Evolutionary conservation across 2,329 filamentous ascomycete species (phyloP), one percentile per base, ranked within the genome.

Genomic region (Berkeleyomyces rouxiae): DNA sequence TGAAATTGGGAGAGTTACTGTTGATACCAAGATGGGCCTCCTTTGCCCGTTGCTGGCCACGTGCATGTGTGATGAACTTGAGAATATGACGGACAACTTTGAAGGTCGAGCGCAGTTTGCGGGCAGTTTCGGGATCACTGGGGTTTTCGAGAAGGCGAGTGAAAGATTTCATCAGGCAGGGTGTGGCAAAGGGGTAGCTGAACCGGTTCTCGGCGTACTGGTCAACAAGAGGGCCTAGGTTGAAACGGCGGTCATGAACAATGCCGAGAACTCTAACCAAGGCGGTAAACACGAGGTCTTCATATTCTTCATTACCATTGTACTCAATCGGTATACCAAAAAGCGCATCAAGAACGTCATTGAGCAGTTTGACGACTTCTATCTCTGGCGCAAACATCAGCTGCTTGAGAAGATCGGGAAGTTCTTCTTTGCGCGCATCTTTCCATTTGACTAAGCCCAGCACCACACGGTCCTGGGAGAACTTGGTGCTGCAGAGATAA

Each of bases 361-460:
- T 87, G 6, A 97, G 77, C 49, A 97, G 80, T 75, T 97, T 99
- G 66, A 99, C 93, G 42, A 99, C 88, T 73, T 99, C 95, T 63
- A 97, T 96, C 71, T 99, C 93, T 0, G 93, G 88, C 0, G 99
- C 91, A 67, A 97, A 97, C 23, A 91, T 85, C 58, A 97, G 82
- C 67, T 91, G 85, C 70, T 87, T 87, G 49, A 99, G 75, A 0
- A 95, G 76, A 33, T 83, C 79, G 0, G 88, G 78, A 1, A 97
- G 78, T 43, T 91, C 84, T 37, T 85, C 83, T 55, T 84, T 80
- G 0, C 85, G 78, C 47, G 85, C 79, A 10, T 92, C 86, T 69
- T 84, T 89, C 93, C 93, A 97, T 68, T 86, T 88, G 42, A 97
- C 74, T 36, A 99, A 77, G 13, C 89, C 87, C 16, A 96, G 76